These are phyloP conservation scores for Neofusicoccum parvum DNA, from an alignment of 2,329 filamentous ascomycete species.

Conservation along the genomic window DNA sequence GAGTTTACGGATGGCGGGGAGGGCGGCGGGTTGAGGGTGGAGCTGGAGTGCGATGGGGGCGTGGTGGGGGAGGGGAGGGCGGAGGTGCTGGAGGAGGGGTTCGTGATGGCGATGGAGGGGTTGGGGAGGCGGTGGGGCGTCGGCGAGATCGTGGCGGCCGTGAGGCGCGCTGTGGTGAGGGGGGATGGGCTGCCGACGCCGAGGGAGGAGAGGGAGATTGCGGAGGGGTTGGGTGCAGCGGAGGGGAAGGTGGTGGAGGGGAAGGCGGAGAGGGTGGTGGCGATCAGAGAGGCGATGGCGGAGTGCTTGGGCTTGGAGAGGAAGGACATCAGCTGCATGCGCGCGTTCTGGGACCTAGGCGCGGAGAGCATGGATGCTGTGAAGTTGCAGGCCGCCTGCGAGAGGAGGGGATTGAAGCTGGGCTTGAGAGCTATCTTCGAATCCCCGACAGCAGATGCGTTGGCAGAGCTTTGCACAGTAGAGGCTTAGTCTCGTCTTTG, in stretches of 20 bases:
- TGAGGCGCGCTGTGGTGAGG: neutral
- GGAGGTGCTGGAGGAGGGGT: neutral
- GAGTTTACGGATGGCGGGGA: slow-evolving; percentile 20
- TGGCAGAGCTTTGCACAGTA: neutral
- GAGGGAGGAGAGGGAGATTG: neutral
- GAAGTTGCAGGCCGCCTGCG: neutral
- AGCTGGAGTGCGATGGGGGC: slow-evolving; percentile 6
- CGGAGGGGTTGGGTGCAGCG: neutral
- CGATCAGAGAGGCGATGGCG: neutral
- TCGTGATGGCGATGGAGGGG: slow-evolving; percentile 1
- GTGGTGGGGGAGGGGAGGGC: neutral
- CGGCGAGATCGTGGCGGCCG: neutral
- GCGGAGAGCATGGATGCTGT: slow-evolving; percentile 11
- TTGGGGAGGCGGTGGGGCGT: neutral
- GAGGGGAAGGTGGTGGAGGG: neutral
- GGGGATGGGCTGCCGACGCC: neutral
- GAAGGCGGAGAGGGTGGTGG: neutral
- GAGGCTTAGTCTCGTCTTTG: neutral
- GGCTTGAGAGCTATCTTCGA: slow-evolving; percentile 1
- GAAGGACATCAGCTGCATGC: slow-evolving; percentile 3
- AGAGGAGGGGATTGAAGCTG: neutral
- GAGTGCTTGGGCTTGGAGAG: slow-evolving; percentile 4
- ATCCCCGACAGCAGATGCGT: neutral
- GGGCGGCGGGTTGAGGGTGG: neutral
- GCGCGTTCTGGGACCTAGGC: neutral